Evolutionary conservation across 306 rosid genomes (phyloP).

Genomic region (Calophaca sinica): DNA sequence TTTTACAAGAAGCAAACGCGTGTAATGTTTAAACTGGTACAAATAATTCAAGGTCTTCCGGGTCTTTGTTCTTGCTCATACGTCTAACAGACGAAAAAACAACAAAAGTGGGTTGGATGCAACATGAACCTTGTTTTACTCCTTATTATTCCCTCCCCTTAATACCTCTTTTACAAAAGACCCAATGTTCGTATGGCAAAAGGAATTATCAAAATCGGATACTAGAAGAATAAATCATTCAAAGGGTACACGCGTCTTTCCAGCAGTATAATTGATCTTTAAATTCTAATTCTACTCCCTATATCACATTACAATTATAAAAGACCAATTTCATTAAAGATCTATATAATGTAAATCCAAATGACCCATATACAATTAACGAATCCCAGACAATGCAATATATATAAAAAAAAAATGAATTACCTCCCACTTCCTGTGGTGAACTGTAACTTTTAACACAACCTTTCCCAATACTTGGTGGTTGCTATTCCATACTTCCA

Average conservation of each 20-base stretch:
- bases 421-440: constrained; percentile 56
- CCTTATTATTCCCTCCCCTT: too few relatives aligned
- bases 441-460: constrained; percentile 44
- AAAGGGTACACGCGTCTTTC: constrained; percentile 51
- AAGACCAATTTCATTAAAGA: constrained; percentile 50
- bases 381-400: constrained; percentile 48
- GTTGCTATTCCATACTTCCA: constrained; percentile 47
- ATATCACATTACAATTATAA: constrained; percentile 59
- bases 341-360: constrained; percentile 58
- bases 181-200: constrained; percentile 17
- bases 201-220: constrained; percentile 47
- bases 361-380: constrained; percentile 55
- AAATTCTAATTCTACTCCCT: constrained; percentile 60
- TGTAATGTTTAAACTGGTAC: too few relatives aligned
- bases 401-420: constrained; percentile 42
- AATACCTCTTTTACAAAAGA: too few relatives aligned
- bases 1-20: too few relatives aligned
- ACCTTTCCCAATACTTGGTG: constrained; percentile 44
- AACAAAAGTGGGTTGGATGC: too few relatives aligned
- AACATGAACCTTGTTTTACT: too few relatives aligned
- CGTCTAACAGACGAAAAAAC: too few relatives aligned
- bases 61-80: background rate
- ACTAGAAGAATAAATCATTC: constrained; percentile 58
- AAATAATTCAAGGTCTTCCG: too few relatives aligned
- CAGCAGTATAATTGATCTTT: constrained; percentile 50